A percentile compares a stretch with the other conserved stretches of the same genome.
These are phyloP conservation scores for Mucor indicus DNA, from an alignment of 371 early-diverging fungal genomes.

Conservation along the genomic window DNA sequence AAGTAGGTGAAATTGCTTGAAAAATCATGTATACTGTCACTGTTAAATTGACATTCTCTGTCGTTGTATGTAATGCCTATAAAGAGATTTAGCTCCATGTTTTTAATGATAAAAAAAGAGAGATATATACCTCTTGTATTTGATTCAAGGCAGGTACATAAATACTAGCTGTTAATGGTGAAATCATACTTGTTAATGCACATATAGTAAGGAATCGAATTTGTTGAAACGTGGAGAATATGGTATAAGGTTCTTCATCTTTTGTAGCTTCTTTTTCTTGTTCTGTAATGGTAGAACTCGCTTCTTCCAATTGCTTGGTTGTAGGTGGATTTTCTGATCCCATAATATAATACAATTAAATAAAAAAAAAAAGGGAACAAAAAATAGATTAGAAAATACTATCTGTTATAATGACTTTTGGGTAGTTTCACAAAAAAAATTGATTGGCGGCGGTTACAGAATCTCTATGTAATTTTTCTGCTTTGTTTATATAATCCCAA, in stretches of 20 bases:
- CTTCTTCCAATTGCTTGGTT: no score
- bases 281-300: no score
- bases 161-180: constrained; percentile 19
- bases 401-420: no score
- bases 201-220: constrained; percentile 3
- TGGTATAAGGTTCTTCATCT: constrained; percentile 11
- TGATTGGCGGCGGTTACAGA: no score
- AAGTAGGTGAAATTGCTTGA: constrained; percentile 32
- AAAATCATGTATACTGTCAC: constrained; percentile 32
- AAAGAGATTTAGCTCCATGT: no score
- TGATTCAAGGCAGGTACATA: constrained; percentile 18
- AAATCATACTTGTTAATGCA: constrained; percentile 12
- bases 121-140: constrained; percentile 10
- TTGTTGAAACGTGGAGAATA: constrained; percentile 1
- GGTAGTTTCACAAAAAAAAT: no score
- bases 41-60: constrained; percentile 25
- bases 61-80: constrained; percentile 20
- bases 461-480: no score
- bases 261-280: neutral
- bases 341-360: no score
- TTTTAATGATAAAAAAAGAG: neutral
- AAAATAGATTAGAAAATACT: no score
- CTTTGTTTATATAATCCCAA: no score
- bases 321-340: no score
- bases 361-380: no score